phyloP scores from a whole-genome alignment of 1,284 basidiomycete genomes.

The Athelia sp. region DNA sequence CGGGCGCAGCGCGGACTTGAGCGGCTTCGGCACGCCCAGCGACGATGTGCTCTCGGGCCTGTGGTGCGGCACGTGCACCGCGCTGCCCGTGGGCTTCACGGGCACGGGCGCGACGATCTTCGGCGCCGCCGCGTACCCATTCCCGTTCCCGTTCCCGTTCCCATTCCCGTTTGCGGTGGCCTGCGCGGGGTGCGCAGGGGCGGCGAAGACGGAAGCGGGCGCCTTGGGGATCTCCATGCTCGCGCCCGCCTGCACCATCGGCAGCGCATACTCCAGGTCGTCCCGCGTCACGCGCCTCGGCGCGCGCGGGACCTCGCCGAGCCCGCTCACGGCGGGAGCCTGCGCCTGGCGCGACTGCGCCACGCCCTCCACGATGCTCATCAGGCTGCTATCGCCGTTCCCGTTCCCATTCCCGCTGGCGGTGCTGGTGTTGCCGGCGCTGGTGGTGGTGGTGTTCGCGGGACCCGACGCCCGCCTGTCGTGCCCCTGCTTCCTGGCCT shows the following conservation, averaged over 20 bases:
- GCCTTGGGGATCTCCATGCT: conserved; percentile 29
- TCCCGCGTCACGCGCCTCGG: conserved; percentile 24
- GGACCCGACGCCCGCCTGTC: not conserved
- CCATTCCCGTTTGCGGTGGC: not conserved
- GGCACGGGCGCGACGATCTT: not conserved
- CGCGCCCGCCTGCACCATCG: not conserved
- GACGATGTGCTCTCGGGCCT: no score
- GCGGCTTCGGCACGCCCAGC: not conserved
- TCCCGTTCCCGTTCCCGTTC: not conserved
- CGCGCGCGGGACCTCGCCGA: conserved; percentile 20
- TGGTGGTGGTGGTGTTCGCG: not conserved
- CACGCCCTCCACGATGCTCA: conserved; percentile 66
- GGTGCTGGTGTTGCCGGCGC: not conserved
- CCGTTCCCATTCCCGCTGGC: not conserved
- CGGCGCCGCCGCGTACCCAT: not conserved
- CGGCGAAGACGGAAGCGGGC: conserved; percentile 31
- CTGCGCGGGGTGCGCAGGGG: no score
- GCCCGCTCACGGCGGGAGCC: conserved; percentile 8
- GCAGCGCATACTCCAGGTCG: conserved; percentile 17
- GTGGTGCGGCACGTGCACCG: no score
- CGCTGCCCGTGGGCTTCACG: not conserved
- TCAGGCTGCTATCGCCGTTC: conserved; percentile 41
- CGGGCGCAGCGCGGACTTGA: not conserved
- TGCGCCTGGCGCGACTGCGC: conserved; percentile 36
- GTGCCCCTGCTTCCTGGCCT: not conserved